Conservation (phyloP, 768 basidiomycete species). For the Kwoniella mangroviensis region DNA sequence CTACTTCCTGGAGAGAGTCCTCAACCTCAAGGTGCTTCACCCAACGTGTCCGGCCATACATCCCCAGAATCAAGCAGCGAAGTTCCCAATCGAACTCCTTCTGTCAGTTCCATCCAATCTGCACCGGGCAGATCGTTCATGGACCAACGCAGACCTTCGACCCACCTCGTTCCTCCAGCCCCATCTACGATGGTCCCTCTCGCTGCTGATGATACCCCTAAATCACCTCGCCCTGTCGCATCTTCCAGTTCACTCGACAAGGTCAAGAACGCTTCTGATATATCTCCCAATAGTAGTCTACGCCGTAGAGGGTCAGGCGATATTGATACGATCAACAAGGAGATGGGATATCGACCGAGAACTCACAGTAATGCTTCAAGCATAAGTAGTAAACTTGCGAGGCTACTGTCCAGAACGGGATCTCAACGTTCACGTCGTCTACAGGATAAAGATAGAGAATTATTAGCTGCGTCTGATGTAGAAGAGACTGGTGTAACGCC, state of each 20-base stretch:
- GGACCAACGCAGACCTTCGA: conserved; percentile 14
- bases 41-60: conserved; percentile 8
- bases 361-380: conserved; percentile 52
- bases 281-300: conserved; percentile 37
- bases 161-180: conserved; percentile 12
- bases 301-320: conserved; percentile 41
- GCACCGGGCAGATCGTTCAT: conserved; percentile 2
- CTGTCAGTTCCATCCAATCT: conserved; percentile 7
- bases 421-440: conserved; percentile 34
- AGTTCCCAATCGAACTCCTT: neutral
- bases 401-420: conserved; percentile 39
- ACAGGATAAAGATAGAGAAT: conserved; percentile 21
- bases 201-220: conserved; percentile 22
- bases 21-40: conserved; percentile 8
- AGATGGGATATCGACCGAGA: conserved; percentile 21
- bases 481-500: conserved; percentile 23
- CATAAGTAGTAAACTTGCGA: conserved; percentile 46
- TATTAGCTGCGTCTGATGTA: conserved; percentile 15
- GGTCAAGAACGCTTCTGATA: conserved; percentile 20
- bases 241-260: conserved; percentile 47
- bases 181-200: conserved; percentile 16
- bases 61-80: conserved; percentile 20
- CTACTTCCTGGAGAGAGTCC: conserved; percentile 8
- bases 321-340: conserved; percentile 35
- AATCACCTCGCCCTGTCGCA: conserved; percentile 35